Conservation (phyloP, 768 basidiomycete genomes). For the Gymnopilus junonius region DNA sequence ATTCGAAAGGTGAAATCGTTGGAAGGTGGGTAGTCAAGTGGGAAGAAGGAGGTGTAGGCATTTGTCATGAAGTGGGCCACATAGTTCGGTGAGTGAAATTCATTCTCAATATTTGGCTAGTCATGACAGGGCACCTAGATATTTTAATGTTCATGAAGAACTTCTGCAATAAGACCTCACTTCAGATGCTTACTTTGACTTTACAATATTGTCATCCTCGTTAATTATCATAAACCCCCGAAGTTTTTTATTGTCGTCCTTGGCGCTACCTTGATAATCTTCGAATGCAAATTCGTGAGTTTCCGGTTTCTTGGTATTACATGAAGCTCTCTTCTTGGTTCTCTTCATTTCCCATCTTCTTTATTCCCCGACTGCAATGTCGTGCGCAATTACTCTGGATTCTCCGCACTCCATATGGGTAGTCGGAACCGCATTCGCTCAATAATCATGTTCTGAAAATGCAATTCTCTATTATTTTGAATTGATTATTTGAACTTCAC, state of each 20-base stretch:
- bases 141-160: conserved; percentile 37
- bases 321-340: neutral
- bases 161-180: conserved; percentile 21
- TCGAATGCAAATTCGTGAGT: neutral
- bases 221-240: too few relatives aligned
- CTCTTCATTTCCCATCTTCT: neutral
- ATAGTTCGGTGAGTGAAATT: conserved; percentile 64
- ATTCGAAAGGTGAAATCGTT: conserved; percentile 58
- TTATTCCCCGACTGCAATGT: neutral
- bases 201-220: neutral
- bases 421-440: neutral
- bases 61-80: conserved; percentile 64
- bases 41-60: conserved; percentile 67
- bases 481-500: neutral
- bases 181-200: neutral
- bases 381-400: neutral
- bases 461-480: neutral
- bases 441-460: neutral
- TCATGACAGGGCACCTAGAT: conserved; percentile 18
- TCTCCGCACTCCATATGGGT: neutral
- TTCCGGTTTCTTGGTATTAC: neutral
- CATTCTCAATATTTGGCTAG: neutral
- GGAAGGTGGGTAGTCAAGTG: conserved; percentile 84
- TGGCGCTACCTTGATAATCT: neutral
- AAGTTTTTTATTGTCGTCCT: neutral